A percentile compares a stretch with the other conserved stretches of the same genome.
Evolutionary conservation across 108 stramenopile species (phyloP).

Genomic region (Nitzschia sp.): DNA sequence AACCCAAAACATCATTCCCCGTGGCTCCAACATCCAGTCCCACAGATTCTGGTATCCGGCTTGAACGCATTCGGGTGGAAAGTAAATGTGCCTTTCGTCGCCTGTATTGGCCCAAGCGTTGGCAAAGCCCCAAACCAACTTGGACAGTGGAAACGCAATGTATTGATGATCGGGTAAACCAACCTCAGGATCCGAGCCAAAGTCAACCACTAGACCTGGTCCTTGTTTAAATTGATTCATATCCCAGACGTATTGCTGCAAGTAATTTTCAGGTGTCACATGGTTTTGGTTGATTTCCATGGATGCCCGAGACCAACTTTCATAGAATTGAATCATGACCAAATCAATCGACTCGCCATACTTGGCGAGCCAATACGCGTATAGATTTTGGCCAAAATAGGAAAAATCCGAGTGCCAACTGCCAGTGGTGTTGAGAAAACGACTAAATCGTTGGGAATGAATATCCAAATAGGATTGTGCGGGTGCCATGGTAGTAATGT

Average conservation of each 20-base stretch:
- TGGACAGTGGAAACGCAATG: slow-evolving; percentile 41
- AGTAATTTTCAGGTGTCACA: slow-evolving; percentile 36
- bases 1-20: slow-evolving; percentile 74
- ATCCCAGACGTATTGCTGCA: slow-evolving; percentile 27
- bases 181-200: slow-evolving; percentile 28
- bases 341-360: slow-evolving; percentile 73
- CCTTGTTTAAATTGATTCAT: slow-evolving; percentile 8
- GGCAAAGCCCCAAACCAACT: slow-evolving; percentile 67
- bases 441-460: slow-evolving; percentile 32
- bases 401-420: slow-evolving; percentile 52
- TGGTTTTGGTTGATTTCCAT: slow-evolving; percentile 39
- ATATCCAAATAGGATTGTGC: slow-evolving; percentile 82
- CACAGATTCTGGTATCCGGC: slow-evolving; percentile 36
- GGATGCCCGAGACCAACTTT: slow-evolving; percentile 67
- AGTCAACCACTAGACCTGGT: slow-evolving; percentile 23
- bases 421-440: slow-evolving; percentile 54
- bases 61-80: slow-evolving; percentile 29
- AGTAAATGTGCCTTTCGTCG: slow-evolving; percentile 23
- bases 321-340: slow-evolving; percentile 80
- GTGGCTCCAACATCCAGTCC: slow-evolving; percentile 35
- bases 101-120: slow-evolving; percentile 61
- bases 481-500: slow-evolving; percentile 77
- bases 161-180: slow-evolving; percentile 20
- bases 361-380: slow-evolving; percentile 72
- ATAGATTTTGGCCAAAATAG: slow-evolving; percentile 72